Percentiles rank a stretch among this genome's conserved stretches.
Conservation (phyloP, 371 early-diverging fungal species). For the Rhizopus delemar region DNA sequence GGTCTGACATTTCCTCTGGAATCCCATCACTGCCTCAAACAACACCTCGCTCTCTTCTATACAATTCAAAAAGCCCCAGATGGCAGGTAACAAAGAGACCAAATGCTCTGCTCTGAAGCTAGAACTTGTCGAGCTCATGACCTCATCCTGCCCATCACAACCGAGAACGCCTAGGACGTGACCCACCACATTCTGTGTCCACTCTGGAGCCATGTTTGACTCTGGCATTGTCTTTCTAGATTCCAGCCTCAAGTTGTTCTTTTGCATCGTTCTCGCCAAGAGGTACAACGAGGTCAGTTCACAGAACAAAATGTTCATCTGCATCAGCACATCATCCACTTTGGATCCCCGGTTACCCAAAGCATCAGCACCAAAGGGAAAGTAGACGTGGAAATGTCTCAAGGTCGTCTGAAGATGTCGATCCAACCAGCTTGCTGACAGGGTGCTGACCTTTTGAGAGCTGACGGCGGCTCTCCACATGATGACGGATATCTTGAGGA, state of each 20-base stretch:
- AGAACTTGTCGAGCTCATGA: slow-evolving; percentile 25
- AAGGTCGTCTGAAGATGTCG: slow-evolving; percentile 55
- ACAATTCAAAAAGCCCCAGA: slow-evolving; percentile 64
- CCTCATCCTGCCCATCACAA: slow-evolving; percentile 22
- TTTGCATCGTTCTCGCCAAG: slow-evolving; percentile 42
- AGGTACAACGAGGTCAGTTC: slow-evolving; percentile 66
- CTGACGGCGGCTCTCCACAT: slow-evolving; percentile 67
- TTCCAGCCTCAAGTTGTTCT: slow-evolving; percentile 12
- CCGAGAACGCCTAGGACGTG: slow-evolving; percentile 56
- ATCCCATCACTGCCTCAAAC: slow-evolving; percentile 44
- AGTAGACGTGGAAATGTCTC: slow-evolving; percentile 67
- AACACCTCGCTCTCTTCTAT: slow-evolving; percentile 41
- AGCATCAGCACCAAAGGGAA: slow-evolving; percentile 70
- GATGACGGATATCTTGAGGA: slow-evolving; percentile 59
- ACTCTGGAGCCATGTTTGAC: slow-evolving; percentile 38
- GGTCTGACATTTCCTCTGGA: slow-evolving; percentile 37
- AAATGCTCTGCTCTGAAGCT: slow-evolving; percentile 57
- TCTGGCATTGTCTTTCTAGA: slow-evolving; percentile 7
- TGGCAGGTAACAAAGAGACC: slow-evolving; percentile 53
- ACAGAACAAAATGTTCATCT: slow-evolving; percentile 72
- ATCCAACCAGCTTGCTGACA: slow-evolving; percentile 44
- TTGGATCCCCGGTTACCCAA: slow-evolving; percentile 51
- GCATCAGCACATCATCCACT: slow-evolving; percentile 58
- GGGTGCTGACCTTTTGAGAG: slow-evolving; percentile 21
- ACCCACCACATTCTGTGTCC: slow-evolving; percentile 58